Evolutionary conservation across 2,329 filamentous ascomycete species (phyloP), one percentile per base, ranked within the genome.

Genomic region (Didymella arachidicola): DNA sequence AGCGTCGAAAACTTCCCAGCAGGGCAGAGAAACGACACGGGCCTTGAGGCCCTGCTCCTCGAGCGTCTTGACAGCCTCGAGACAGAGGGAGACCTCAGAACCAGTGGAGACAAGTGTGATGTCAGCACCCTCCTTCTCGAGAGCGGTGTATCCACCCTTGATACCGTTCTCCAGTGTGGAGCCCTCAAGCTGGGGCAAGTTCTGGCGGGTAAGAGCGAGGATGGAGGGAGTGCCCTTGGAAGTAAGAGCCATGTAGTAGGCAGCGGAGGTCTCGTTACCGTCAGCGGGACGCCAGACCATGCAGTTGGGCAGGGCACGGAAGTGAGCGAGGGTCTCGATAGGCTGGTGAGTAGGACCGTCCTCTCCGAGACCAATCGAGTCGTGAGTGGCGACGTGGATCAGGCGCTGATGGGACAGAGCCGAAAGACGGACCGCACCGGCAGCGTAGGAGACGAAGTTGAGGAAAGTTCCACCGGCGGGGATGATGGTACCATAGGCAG

Each of bases 201-300:
- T 97, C 86, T 99, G 95, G 73, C 95, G 92, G 68, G 95, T 97
- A 63, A 99, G 87, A 58, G 95, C 95, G 70, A 99, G 83, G 80
- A 99, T 95, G 80, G 88, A 92, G 67, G 95, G 95, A 36, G 94
- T 97, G 80, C 89, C 84, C 83, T 92, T 92, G 73, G 92, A 90
- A 68, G 91, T 97, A 70, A 99, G 84, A 48, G 93, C 92, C 74
- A 96, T 86, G 83, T 98, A 98, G 88, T 98, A 99, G 70, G 95
- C 94, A 74, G 93, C 94, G 77, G 91, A 96, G 72, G 91, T 95
- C 90, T 99, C 95, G 84, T 98, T 98, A 76, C 94, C 94, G 76
- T 98, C 95, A 73, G 95, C 94, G 70, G 95, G 95, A 77, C 95
- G 93, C 95, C 95, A 98, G 74, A 98, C 94, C 92, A 98, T 97